Evolutionary conservation across 1,139 yeast genomes (phyloP).

Genomic region (Ogataea hybrid): DNA sequence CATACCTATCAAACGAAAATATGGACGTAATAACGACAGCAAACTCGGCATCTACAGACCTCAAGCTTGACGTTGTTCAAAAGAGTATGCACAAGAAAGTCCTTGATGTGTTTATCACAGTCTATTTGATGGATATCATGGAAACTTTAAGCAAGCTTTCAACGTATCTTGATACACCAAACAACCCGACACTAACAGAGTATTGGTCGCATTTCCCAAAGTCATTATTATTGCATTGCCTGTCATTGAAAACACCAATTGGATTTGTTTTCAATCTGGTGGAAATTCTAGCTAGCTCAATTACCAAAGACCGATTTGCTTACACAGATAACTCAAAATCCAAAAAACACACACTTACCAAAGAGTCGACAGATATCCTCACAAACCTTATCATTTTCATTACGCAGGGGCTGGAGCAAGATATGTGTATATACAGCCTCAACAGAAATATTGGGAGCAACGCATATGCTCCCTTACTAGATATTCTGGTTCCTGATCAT

Average conservation of each 20-base stretch:
- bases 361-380: constrained; percentile 25
- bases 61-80: constrained; percentile 31
- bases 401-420: constrained; percentile 43
- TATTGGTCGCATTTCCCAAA: constrained; percentile 29
- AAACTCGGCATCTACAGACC: constrained; percentile 14
- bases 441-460: constrained; percentile 55
- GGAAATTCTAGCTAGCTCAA: constrained; percentile 43
- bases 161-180: constrained; percentile 15
- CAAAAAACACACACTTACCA: constrained; percentile 21
- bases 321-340: constrained; percentile 19
- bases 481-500: constrained; percentile 26
- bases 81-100: constrained; percentile 42
- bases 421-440: constrained; percentile 49
- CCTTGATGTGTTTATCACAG: constrained; percentile 48
- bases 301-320: constrained; percentile 36
- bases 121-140: constrained; percentile 53
- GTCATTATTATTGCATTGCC: constrained; percentile 23
- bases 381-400: constrained; percentile 38
- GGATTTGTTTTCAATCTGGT: constrained; percentile 33
- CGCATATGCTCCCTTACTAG: constrained; percentile 32
- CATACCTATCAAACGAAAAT: constrained; percentile 22
- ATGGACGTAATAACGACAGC: constrained; percentile 10
- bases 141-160: constrained; percentile 38
- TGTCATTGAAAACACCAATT: constrained; percentile 30
- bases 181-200: constrained; percentile 8